Conservation (phyloP, 192 early-diverging fungal genomes). For the Coemansia nantahalensis region DNA sequence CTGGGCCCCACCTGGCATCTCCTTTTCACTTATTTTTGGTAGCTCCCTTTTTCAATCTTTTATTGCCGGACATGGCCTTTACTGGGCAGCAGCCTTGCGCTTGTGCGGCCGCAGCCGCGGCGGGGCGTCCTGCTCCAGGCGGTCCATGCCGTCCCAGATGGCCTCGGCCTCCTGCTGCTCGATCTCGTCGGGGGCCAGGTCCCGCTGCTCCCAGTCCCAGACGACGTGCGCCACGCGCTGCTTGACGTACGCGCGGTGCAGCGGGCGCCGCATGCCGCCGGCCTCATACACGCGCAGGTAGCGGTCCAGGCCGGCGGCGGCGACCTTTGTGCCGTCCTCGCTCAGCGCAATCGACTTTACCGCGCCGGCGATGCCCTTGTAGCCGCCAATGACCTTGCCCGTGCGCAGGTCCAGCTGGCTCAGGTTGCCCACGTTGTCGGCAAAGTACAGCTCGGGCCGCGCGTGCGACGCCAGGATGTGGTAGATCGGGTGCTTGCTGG, state of each 20-base stretch:
- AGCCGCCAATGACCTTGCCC: conserved; percentile 57
- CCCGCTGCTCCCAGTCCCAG: conserved; percentile 58
- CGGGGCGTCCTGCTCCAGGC: neutral
- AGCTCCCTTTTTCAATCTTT: neutral
- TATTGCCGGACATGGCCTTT: too few species aligned
- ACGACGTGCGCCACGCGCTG: conserved; percentile 65
- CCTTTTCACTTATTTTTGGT: neutral
- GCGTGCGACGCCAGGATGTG: conserved; percentile 46
- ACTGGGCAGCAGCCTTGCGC: conserved; percentile 1
- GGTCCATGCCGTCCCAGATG: conserved; percentile 62
- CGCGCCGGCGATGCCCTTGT: conserved; percentile 57
- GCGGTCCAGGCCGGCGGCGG: conserved; percentile 71
- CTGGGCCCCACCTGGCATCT: too few species aligned
- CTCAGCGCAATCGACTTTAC: conserved; percentile 55
- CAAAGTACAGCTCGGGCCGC: conserved; percentile 61
- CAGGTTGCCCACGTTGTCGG: conserved; percentile 61
- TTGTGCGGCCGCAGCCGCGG: conserved; percentile 3
- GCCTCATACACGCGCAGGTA: conserved; percentile 75
- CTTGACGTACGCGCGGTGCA: conserved; percentile 75
- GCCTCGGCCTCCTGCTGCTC: conserved; percentile 61
- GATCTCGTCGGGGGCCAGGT: conserved; percentile 27
- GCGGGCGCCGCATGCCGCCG: conserved; percentile 45
- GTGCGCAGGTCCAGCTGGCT: conserved; percentile 61
- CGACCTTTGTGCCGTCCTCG: conserved; percentile 55
- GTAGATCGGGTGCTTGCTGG: conserved; percentile 70